Percentiles rank a stretch among this genome's conserved stretches.
phyloP scores from a whole-genome alignment of 805 yeast genomes.

The Tetrapisispora arboricola region DNA sequence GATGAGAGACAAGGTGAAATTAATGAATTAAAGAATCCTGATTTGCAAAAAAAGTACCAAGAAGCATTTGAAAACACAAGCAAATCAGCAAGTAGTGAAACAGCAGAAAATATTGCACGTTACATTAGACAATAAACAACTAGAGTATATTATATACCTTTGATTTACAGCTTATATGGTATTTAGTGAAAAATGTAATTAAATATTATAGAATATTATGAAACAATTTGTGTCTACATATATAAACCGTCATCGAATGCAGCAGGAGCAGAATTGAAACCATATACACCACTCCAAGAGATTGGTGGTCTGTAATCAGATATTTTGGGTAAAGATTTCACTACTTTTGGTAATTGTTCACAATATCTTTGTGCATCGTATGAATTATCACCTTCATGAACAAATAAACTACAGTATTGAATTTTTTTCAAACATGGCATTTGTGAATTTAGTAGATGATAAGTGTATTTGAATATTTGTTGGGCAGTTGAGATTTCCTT shows the following conservation, averaged over 20 bases:
- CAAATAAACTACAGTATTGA: conserved; percentile 45
- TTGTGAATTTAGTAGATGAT: conserved; percentile 17
- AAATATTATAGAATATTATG: too few species aligned
- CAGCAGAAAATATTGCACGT: conserved; percentile 64
- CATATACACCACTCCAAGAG: conserved; percentile 84
- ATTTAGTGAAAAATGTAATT: neutral
- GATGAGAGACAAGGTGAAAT: conserved; percentile 54
- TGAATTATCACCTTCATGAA: conserved; percentile 86
- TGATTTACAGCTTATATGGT: too few species aligned
- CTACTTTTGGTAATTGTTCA: conserved; percentile 10
- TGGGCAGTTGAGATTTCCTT: conserved; percentile 23
- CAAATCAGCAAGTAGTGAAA: conserved; percentile 49
- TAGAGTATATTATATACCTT: too few species aligned
- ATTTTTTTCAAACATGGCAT: conserved; percentile 15
- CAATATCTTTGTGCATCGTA: conserved; percentile 43
- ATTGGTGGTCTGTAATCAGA: conserved; percentile 42
- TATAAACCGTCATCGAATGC: conserved; percentile 72
- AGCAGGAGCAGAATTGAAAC: conserved; percentile 52
- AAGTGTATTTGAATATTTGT: conserved; percentile 20
- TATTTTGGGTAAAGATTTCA: conserved; percentile 12
- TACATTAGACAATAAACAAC: conserved; percentile 42
- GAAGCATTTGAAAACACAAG: conserved; percentile 57
- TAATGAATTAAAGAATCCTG: conserved; percentile 33
- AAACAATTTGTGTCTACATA: conserved; percentile 8
- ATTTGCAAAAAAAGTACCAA: conserved; percentile 59